Evolutionary conservation across 2,329 filamentous ascomycete genomes (phyloP).

Genomic region (Colletotrichum cuscutae): DNA sequence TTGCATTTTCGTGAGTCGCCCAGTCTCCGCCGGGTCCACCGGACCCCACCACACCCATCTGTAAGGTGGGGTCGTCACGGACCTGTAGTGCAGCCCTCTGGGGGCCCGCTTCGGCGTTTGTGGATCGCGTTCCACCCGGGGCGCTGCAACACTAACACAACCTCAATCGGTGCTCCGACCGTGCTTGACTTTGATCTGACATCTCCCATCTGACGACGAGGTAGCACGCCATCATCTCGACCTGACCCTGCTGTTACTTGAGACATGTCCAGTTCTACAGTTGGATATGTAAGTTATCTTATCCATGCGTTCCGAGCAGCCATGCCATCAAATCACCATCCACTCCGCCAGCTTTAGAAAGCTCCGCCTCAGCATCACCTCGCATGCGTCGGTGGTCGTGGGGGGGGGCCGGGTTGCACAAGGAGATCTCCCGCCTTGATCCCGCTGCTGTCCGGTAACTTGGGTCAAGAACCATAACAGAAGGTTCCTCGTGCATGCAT

Average conservation of each 20-base stretch:
- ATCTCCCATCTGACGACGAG: background rate
- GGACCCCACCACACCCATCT: too few relatives aligned
- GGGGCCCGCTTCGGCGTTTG: background rate
- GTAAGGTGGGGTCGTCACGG: too few relatives aligned
- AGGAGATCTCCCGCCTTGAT: background rate
- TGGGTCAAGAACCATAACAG: background rate
- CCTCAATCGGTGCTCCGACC: background rate
- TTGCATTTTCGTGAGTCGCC: background rate
- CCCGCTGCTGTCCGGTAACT: background rate
- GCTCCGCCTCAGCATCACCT: background rate
- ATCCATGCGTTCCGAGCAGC: background rate
- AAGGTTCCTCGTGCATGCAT: background rate
- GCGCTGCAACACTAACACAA: background rate
- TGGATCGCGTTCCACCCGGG: background rate
- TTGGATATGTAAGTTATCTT: background rate
- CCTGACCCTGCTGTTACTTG: too few relatives aligned
- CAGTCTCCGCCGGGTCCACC: background rate
- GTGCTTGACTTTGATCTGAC: slow-evolving; percentile 1
- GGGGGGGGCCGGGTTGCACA: background rate
- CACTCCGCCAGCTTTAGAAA: background rate
- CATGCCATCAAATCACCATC: background rate
- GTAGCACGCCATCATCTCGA: background rate
- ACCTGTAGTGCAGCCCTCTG: too few relatives aligned
- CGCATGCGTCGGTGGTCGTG: background rate
- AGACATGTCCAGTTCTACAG: background rate